These are phyloP conservation scores for Inosperma sp. DNA, from an alignment of 768 basidiomycete genomes.

Conservation along the genomic window DNA sequence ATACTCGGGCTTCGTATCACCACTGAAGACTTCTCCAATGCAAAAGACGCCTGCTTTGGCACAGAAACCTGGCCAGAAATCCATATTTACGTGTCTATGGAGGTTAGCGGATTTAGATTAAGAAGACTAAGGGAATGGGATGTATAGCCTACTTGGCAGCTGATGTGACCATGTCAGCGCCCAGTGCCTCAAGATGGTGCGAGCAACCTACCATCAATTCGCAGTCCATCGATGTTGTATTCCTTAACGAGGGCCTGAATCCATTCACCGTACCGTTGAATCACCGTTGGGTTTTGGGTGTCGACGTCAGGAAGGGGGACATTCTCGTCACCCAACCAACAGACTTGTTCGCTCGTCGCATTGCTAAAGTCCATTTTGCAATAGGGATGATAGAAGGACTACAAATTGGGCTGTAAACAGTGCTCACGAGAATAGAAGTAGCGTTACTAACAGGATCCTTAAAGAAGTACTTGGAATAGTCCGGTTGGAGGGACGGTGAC, in stretches of 20 bases:
- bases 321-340: conserved; percentile 77
- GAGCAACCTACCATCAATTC: conserved; percentile 65
- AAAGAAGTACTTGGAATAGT: conserved; percentile 65
- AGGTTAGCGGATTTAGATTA: conserved; percentile 7
- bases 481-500: conserved; percentile 56
- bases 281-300: conserved; percentile 63
- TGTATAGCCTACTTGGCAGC: conserved; percentile 38
- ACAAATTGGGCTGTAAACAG: conserved; percentile 12
- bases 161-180: too few species aligned
- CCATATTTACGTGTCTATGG: conserved; percentile 60
- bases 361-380: conserved; percentile 72
- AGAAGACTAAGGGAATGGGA: background rate
- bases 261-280: conserved; percentile 62
- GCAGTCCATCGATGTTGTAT: conserved; percentile 79
- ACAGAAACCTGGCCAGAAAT: conserved; percentile 77
- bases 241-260: conserved; percentile 61
- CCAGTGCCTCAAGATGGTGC: too few species aligned
- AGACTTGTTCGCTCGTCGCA: conserved; percentile 62
- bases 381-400: conserved; percentile 75
- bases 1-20: conserved; percentile 46
- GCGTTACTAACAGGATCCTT: conserved; percentile 46
- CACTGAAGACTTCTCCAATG: conserved; percentile 75
- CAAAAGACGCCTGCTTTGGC: conserved; percentile 77
- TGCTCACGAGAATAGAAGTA: background rate
- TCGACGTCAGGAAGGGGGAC: conserved; percentile 78